Conservation (phyloP, 2,329 filamentous ascomycete genomes). For the Talaromyces atroroseus region DNA sequence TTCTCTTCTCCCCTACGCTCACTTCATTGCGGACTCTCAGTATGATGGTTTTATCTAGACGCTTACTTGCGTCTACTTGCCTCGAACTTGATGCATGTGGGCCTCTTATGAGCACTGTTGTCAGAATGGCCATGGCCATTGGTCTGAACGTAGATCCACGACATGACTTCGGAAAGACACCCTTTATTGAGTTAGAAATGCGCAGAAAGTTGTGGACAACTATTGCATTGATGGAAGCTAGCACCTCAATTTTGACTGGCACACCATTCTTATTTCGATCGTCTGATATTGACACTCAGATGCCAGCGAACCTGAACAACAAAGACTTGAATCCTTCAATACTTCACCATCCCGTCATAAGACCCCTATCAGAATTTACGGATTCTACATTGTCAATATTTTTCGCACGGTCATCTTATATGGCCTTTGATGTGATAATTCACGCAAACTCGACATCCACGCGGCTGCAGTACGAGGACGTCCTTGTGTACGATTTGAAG, state of each 20-base stretch:
- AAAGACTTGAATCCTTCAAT: constrained; percentile 38
- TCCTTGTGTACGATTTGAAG: constrained; percentile 14
- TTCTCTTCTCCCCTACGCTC: constrained; percentile 14
- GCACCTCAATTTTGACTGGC: constrained; percentile 51
- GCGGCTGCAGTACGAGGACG: constrained; percentile 13
- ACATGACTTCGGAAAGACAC: constrained; percentile 28
- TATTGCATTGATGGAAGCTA: constrained; percentile 52
- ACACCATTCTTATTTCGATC: constrained; percentile 45
- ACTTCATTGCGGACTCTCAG: constrained; percentile 17
- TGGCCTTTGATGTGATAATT: constrained; percentile 14
- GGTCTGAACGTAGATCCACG: constrained; percentile 46
- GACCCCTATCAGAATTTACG: constrained; percentile 23
- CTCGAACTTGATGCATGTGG: constrained; percentile 18
- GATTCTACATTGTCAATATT: constrained; percentile 21
- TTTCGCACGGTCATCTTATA: constrained; percentile 5
- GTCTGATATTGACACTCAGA: constrained; percentile 44
- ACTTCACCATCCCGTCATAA: constrained; percentile 19
- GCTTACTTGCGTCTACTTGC: constrained; percentile 15
- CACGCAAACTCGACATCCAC: constrained; percentile 16
- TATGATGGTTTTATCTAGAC: constrained; percentile 19
- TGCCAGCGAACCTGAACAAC: constrained; percentile 49
- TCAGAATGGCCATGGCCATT: constrained; percentile 49
- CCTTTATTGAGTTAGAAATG: constrained; percentile 39
- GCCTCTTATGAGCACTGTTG: constrained; percentile 30
- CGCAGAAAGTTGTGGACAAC: constrained; percentile 54